Base-by-base conservation (phyloP, 2,329 filamentous ascomycete genomes). In the Daldinia sp. region DNA sequence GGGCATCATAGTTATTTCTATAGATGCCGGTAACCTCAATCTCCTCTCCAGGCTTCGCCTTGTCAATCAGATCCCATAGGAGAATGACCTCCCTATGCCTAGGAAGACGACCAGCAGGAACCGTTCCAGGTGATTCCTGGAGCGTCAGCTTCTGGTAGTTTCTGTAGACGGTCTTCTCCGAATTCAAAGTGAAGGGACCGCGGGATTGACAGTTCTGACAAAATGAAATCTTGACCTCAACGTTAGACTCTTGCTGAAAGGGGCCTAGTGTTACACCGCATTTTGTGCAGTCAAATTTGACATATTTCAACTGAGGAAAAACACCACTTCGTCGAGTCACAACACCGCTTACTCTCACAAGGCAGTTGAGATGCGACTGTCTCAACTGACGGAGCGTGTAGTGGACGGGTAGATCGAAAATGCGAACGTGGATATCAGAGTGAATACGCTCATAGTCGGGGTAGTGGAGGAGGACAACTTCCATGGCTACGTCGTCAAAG, bases 71-170 rank as follows among this genome's bases (percentile, higher is more conserved):
- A 79, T 99, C 95, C 87, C 95, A 98, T 2, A 99, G 87, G 10
- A 99, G 86, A 67, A 99, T 93, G 34, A 99, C 94, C 75, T 99
- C 95, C 54, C 95, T 88, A 74, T 95, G 92, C 56, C 96, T 90
- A 3, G 95, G 95, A 47, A 99, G 85, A 77, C 95, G 94, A 73
- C 95, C 95, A 32, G 96, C 94, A 3, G 95, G 96, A 2, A 99
- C 95, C 5, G 95, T 98, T 56, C 95, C 96, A 3, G 95, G 95
- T 0, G 96, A 97, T 77, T 99, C 95, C 74, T 99, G 95, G 10
- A 99, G 85, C 0, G 95, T 99, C 71, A 99, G 83, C 76, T 97
- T 99, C 77, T 99, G 95, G 79, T 97, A 99, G 78, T 99, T 99
- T 66, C 95, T 91, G 80, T 99, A 99, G 13, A 99, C 91, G 0